Percentiles rank a stretch among this genome's conserved stretches.
These are phyloP conservation scores for Ustilago xerochloae DNA, from an alignment of 1,284 basidiomycete species.

Conservation along the genomic window DNA sequence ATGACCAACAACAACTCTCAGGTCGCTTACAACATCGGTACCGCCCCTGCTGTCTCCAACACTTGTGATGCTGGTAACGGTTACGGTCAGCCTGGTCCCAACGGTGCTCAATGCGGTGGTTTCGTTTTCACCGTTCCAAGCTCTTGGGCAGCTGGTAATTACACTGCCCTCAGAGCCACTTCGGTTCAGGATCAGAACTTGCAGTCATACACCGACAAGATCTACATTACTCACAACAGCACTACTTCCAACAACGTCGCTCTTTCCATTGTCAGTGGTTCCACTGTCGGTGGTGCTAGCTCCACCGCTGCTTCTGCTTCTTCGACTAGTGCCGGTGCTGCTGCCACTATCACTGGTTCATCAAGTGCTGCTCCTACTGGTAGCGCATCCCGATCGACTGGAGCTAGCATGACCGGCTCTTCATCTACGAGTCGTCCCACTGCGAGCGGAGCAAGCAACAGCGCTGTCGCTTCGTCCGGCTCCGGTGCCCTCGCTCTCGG, in stretches of 20 bases:
- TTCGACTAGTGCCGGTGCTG: conserved; percentile 12
- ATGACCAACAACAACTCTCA: conserved; percentile 51
- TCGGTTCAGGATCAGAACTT: conserved; percentile 35
- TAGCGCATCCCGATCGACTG: conserved; percentile 10
- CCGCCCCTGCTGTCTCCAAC: conserved; percentile 42
- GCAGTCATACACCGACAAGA: conserved; percentile 58
- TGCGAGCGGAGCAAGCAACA: conserved; percentile 9
- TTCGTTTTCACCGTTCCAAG: conserved; percentile 53
- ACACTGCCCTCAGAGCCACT: conserved; percentile 43
- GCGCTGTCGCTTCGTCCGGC: conserved; percentile 10
- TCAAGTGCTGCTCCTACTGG: conserved; percentile 3
- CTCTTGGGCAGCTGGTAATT: conserved; percentile 56
- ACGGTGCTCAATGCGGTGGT: conserved; percentile 51
- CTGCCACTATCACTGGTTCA: conserved; percentile 10
- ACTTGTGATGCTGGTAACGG: conserved; percentile 53
- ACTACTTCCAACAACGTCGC: conserved; percentile 19
- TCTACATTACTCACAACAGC: conserved; percentile 47
- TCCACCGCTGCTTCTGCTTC: conserved; percentile 22
- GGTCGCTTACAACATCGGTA: conserved; percentile 50
- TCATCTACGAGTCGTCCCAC: conserved; percentile 8
- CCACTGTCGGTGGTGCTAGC: conserved; percentile 6
- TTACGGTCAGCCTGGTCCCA: conserved; percentile 34
- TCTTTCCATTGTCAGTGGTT: conserved; percentile 32
- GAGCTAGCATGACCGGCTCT: conserved; percentile 17
- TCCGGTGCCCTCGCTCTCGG: conserved; percentile 7